phyloP scores from a whole-genome alignment of 257 asterid species.

The Datura wrightii region DNA sequence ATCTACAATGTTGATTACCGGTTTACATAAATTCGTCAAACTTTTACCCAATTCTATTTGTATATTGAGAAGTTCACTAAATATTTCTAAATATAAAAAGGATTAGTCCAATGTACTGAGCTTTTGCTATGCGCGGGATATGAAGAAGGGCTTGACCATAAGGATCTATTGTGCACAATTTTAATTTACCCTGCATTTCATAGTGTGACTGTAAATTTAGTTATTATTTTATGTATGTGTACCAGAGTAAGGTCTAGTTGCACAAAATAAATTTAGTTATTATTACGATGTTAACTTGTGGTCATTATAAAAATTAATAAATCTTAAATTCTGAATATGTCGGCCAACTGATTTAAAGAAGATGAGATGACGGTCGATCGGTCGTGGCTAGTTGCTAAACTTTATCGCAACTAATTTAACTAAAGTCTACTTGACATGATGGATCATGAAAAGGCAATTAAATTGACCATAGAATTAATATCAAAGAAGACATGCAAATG shows the following conservation, averaged over 20 bases:
- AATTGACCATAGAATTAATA: neutral
- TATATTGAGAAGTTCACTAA: neutral
- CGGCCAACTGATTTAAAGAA: neutral
- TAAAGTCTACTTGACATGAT: constrained; percentile 24
- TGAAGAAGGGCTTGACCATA: too few relatives aligned
- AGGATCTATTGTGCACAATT: too few relatives aligned
- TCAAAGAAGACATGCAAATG: neutral
- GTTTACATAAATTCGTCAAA: neutral
- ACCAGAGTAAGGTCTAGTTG: too few relatives aligned
- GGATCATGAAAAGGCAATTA: constrained; percentile 15
- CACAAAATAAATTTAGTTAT: neutral
- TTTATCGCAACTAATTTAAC: neutral
- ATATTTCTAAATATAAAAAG: neutral
- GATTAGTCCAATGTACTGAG: too few relatives aligned
- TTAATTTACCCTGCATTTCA: too few relatives aligned
- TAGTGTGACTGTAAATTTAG: too few relatives aligned
- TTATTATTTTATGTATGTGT: too few relatives aligned
- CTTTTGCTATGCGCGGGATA: too few relatives aligned
- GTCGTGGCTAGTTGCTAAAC: neutral
- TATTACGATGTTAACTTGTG: neutral
- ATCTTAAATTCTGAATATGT: neutral
- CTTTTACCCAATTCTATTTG: neutral
- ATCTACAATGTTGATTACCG: neutral
- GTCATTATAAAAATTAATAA: neutral
- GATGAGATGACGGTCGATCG: neutral